phyloP scores from a whole-genome alignment of 2,329 filamentous ascomycete genomes.

The Nakataea oryzae region DNA sequence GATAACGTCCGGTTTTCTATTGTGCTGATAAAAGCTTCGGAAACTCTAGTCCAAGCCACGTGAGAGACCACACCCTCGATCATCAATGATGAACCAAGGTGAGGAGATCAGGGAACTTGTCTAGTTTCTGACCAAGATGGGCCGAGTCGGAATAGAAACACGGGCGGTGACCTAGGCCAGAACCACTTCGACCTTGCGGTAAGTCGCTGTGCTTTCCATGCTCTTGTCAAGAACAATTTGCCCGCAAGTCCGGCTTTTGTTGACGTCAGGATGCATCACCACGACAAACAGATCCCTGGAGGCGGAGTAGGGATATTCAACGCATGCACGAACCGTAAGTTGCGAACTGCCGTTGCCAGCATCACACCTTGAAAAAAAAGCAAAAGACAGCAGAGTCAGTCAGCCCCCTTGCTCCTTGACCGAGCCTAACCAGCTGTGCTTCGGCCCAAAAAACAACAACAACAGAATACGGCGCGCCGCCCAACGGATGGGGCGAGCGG shows the following conservation, averaged over 20 bases:
- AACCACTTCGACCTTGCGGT: slow-evolving; percentile 45
- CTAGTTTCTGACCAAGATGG: neutral
- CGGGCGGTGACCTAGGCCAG: slow-evolving; percentile 30
- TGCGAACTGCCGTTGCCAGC: too few species aligned
- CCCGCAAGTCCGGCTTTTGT: neutral
- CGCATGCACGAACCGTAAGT: slow-evolving; percentile 1
- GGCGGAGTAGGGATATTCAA: neutral
- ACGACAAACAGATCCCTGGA: neutral
- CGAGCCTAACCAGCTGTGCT: neutral
- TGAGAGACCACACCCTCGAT: neutral
- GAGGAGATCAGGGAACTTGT: too few species aligned
- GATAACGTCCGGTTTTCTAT: neutral
- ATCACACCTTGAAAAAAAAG: neutral
- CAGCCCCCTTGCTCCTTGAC: slow-evolving; percentile 7
- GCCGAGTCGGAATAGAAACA: neutral
- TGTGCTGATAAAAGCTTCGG: neutral
- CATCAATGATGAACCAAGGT: neutral
- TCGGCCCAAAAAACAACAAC: too few species aligned
- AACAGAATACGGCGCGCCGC: slow-evolving; percentile 30
- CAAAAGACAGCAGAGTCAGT: too few species aligned
- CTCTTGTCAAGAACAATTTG: neutral
- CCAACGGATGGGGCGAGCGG: slow-evolving; percentile 42
- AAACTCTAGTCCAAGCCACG: slow-evolving; percentile 37
- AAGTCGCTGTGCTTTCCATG: slow-evolving; percentile 8
- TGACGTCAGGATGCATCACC: neutral